A percentile compares a stretch with the other conserved stretches of the same genome.
These are phyloP conservation scores for Penicillium robsamsonii DNA, from an alignment of 495 filamentous ascomycete genomes.

Conservation along the genomic window DNA sequence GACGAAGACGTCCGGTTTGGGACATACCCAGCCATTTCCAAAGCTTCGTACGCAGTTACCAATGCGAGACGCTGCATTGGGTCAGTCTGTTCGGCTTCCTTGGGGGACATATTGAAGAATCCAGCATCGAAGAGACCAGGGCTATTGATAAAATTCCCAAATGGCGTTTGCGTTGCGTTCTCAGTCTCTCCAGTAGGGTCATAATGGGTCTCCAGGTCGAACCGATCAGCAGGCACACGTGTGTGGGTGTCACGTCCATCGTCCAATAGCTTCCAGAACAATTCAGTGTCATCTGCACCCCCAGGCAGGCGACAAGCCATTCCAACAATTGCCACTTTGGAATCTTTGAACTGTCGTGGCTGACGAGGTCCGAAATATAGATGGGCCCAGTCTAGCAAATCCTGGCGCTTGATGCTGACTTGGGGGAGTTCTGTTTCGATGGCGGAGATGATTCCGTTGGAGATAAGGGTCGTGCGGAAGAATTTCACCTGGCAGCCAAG, in stretches of 20 bases:
- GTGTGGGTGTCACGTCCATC: slow-evolving; percentile 38
- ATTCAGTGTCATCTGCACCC: slow-evolving; percentile 28
- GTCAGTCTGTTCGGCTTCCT: slow-evolving; percentile 31
- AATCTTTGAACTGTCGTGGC: neutral
- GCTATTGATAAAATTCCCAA: slow-evolving; percentile 33
- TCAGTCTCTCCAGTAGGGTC: slow-evolving; percentile 40
- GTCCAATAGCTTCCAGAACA: slow-evolving; percentile 43
- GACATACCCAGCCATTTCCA: slow-evolving; percentile 34
- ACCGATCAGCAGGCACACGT: slow-evolving; percentile 41
- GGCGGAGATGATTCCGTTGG: neutral
- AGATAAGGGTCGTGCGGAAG: slow-evolving; percentile 4
- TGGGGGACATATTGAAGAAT: slow-evolving; percentile 34
- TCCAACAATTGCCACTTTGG: slow-evolving; percentile 45
- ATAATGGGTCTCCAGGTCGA: slow-evolving; percentile 41
- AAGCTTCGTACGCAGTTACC: slow-evolving; percentile 38
- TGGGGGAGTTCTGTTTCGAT: neutral
- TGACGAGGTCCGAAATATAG: too few species aligned
- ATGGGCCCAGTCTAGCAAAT: slow-evolving; percentile 4
- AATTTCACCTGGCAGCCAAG: neutral
- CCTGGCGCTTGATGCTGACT: neutral
- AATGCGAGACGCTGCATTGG: slow-evolving; percentile 34
- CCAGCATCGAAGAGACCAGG: slow-evolving; percentile 29
- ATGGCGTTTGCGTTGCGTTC: slow-evolving; percentile 36
- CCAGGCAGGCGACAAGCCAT: slow-evolving; percentile 43
- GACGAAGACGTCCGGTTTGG: slow-evolving; percentile 26